phyloP scores from a whole-genome alignment of 495 filamentous ascomycete species.

The Aspergillus sparsus region DNA sequence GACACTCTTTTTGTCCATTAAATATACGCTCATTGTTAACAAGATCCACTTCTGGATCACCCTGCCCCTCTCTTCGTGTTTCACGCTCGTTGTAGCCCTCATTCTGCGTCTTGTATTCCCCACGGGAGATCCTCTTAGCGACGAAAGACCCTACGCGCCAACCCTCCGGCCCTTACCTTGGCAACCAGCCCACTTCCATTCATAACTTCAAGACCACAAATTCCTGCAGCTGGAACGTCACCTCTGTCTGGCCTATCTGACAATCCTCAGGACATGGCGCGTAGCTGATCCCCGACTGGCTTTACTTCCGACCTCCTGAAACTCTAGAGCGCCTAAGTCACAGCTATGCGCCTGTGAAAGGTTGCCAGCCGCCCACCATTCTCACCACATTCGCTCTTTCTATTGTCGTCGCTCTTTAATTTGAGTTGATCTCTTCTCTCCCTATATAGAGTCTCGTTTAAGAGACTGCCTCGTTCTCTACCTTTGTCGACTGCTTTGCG shows the following conservation, averaged over 20 bases:
- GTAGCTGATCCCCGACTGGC: conserved; percentile 17
- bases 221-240: conserved; percentile 7
- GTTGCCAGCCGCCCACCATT: conserved; percentile 15
- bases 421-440: conserved; percentile 8
- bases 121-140: conserved; percentile 14
- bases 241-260: conserved; percentile 7
- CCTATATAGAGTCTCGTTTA: conserved; percentile 16
- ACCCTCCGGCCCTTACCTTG: conserved; percentile 20
- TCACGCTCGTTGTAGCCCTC: conserved; percentile 1
- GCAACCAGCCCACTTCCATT: conserved; percentile 15
- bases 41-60: not conserved
- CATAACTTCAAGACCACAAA: conserved; percentile 8
- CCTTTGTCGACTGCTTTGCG: conserved; percentile 7
- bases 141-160: conserved; percentile 18
- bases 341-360: conserved; percentile 23
- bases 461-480: conserved; percentile 10
- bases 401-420: conserved; percentile 20
- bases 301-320: conserved; percentile 8
- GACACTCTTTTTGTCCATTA: conserved; percentile 3
- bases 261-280: conserved; percentile 16
- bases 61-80: conserved; percentile 9
- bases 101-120: not conserved
- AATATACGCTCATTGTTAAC: not conserved
- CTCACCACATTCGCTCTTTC: conserved; percentile 17
- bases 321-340: conserved; percentile 16